Conservation (phyloP, 768 basidiomycete genomes). For the Mycena vitilis region DNA sequence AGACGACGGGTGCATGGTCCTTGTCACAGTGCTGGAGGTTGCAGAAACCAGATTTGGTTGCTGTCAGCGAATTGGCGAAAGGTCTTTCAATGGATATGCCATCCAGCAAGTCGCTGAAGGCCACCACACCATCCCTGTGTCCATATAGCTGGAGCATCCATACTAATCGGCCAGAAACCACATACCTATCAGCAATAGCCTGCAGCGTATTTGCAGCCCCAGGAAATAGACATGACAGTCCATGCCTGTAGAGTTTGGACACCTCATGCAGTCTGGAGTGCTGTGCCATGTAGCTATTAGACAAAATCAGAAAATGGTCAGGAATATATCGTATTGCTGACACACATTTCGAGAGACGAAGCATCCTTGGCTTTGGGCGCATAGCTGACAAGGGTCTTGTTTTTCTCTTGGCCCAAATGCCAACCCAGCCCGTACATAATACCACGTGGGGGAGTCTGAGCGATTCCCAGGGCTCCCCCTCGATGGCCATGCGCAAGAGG, state of each 20-base stretch:
- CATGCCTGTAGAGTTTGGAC: conserved; percentile 10
- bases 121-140: conserved; percentile 16
- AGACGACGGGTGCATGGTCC: conserved; percentile 12
- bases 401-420: conserved; percentile 13
- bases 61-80: conserved; percentile 20
- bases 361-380: conserved; percentile 1
- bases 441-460: not conserved
- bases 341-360: not conserved
- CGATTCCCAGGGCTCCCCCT: not conserved
- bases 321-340: not conserved
- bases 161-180: not conserved
- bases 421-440: conserved; percentile 22
- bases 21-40: conserved; percentile 21
- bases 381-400: conserved; percentile 16
- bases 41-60: conserved; percentile 15
- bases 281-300: not conserved
- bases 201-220: conserved; percentile 7
- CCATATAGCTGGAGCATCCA: not conserved
- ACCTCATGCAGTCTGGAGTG: conserved; percentile 3
- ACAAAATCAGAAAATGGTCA: not conserved
- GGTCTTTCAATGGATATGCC: conserved; percentile 10
- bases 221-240: conserved; percentile 12
- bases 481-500: not conserved
- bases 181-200: conserved; percentile 13
- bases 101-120: conserved; percentile 24